Evolutionary conservation across 345 rosid species (phyloP).

Genomic region (Aethionema arabicum): DNA sequence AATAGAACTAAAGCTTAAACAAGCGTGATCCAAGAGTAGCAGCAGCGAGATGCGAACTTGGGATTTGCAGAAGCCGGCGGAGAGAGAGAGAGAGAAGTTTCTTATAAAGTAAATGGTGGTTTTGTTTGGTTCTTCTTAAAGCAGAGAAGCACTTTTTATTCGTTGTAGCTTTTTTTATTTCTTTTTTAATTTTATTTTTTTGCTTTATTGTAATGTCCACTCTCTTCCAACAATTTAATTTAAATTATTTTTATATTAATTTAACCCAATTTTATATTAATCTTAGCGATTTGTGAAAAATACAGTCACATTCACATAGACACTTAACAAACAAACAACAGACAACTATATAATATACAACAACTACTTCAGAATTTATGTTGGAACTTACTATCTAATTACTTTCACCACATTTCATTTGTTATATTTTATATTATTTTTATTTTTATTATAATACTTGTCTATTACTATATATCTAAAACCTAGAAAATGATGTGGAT

Average conservation of each 20-base stretch:
- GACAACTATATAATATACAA: no score
- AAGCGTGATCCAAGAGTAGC: not conserved
- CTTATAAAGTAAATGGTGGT: constrained; percentile 12
- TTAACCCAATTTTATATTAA: not conserved
- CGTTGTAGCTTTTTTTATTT: constrained; percentile 34
- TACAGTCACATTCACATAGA: constrained; percentile 37
- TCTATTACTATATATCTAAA: no score
- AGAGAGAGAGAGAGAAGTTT: constrained; percentile 26
- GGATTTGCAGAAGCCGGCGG: constrained; percentile 33
- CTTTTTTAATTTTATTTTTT: not conserved
- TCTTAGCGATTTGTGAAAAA: constrained; percentile 30
- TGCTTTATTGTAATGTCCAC: constrained; percentile 25
- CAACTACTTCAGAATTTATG: no score
- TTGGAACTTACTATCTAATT: no score
- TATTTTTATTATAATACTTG: no score
- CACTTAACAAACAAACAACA: no score
- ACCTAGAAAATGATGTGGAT: no score
- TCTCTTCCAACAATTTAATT: not conserved
- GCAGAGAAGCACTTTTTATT: constrained; percentile 29
- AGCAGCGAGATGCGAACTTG: constrained; percentile 28
- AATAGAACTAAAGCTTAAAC: not conserved
- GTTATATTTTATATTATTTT: no score
- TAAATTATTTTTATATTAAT: no score
- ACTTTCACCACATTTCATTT: no score
- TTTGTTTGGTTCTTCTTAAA: not conserved